These are phyloP conservation scores for Geopyxis carbonaria DNA, from an alignment of 495 filamentous ascomycete genomes.

Conservation along the genomic window DNA sequence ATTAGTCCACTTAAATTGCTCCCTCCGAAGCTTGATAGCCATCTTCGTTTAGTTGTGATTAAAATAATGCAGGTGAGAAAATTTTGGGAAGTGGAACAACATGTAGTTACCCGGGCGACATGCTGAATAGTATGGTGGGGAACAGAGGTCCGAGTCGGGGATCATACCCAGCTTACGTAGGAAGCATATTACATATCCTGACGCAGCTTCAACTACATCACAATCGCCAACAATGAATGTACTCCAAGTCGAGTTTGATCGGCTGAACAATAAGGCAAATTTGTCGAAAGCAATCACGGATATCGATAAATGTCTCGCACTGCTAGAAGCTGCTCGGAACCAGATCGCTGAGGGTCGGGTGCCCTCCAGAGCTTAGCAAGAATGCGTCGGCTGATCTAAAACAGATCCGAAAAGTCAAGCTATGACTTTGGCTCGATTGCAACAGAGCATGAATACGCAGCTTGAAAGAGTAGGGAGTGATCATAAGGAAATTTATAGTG, in stretches of 20 bases:
- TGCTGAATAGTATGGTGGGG: too few species aligned
- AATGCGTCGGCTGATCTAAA: background rate
- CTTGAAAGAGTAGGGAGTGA: constrained; percentile 63
- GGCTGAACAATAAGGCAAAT: constrained; percentile 51
- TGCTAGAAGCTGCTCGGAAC: constrained; percentile 54
- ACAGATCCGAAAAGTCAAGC: constrained; percentile 53
- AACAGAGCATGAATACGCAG: constrained; percentile 59
- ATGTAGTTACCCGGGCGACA: too few species aligned
- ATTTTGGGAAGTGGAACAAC: background rate
- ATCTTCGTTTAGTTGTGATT: constrained; percentile 8
- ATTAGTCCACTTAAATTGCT: constrained; percentile 22
- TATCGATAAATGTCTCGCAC: constrained; percentile 64
- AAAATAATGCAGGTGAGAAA: constrained; percentile 1
- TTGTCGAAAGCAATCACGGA: constrained; percentile 53
- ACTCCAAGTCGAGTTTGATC: constrained; percentile 55
- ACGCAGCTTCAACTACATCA: background rate
- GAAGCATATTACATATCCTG: background rate
- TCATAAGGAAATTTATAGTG: constrained; percentile 60
- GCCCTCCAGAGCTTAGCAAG: constrained; percentile 12
- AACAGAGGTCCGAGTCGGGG: too few species aligned
- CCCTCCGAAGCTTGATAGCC: constrained; percentile 22
- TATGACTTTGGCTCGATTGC: constrained; percentile 60
- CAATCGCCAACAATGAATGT: constrained; percentile 40
- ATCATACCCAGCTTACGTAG: background rate
- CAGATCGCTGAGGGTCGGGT: constrained; percentile 44